A percentile compares a stretch with the other conserved stretches of the same genome.
These are phyloP conservation scores for Maudiozyma barnettii DNA, from an alignment of 805 yeast species.

Conservation along the genomic window DNA sequence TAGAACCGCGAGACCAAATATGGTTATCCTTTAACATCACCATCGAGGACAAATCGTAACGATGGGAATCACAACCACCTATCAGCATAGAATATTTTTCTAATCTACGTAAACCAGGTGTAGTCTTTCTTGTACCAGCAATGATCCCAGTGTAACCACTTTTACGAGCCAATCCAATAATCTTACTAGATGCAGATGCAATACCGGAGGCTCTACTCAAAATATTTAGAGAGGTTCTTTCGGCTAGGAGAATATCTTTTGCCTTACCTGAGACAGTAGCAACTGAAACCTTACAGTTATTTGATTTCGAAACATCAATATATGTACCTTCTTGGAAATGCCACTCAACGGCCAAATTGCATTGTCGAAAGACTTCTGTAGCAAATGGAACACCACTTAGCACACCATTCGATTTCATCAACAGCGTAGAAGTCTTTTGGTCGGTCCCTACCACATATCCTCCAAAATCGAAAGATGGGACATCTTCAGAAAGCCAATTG, in stretches of 20 bases:
- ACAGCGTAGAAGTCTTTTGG: slow-evolving; percentile 60
- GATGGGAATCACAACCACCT: slow-evolving; percentile 89
- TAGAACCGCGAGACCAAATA: slow-evolving; percentile 86
- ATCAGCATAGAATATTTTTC: slow-evolving; percentile 93
- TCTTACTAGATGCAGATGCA: slow-evolving; percentile 60
- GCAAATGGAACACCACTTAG: slow-evolving; percentile 87
- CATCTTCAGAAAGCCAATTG: slow-evolving; percentile 74
- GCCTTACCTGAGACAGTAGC: slow-evolving; percentile 78
- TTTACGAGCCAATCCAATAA: slow-evolving; percentile 52
- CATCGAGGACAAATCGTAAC: slow-evolving; percentile 88
- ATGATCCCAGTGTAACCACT: slow-evolving; percentile 72
- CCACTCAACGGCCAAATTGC: slow-evolving; percentile 69
- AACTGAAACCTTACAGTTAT: slow-evolving; percentile 51
- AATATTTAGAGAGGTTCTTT: slow-evolving; percentile 75
- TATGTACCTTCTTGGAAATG: slow-evolving; percentile 56
- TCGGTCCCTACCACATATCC: slow-evolving; percentile 88
- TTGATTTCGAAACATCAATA: slow-evolving; percentile 32
- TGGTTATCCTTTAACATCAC: slow-evolving; percentile 95
- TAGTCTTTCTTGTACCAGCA: slow-evolving; percentile 96
- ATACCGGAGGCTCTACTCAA: slow-evolving; percentile 79
- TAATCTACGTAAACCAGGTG: slow-evolving; percentile 82
- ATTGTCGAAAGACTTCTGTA: slow-evolving; percentile 69
- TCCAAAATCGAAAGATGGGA: slow-evolving; percentile 89
- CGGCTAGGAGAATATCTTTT: slow-evolving; percentile 69
- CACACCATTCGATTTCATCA: slow-evolving; percentile 73